phyloP scores from a whole-genome alignment of 768 basidiomycete genomes.

The Astraeus odoratus region DNA sequence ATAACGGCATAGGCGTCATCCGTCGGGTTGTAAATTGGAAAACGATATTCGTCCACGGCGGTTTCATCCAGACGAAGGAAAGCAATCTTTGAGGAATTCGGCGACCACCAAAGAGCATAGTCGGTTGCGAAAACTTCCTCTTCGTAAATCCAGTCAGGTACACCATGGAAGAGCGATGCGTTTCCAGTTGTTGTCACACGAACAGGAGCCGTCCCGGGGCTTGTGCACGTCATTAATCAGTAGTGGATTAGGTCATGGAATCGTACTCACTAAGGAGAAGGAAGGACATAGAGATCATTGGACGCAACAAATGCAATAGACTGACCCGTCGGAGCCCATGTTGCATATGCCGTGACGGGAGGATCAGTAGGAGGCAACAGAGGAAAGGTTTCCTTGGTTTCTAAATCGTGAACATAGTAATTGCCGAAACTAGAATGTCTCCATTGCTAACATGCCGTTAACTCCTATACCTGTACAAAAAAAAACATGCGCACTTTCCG shows the following conservation, averaged over 20 bases:
- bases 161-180: slow-evolving; percentile 83
- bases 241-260: not conserved
- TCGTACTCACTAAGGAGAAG: slow-evolving; percentile 51
- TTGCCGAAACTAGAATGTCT: slow-evolving; percentile 85
- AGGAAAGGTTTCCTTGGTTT: slow-evolving; percentile 59
- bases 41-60: slow-evolving; percentile 74
- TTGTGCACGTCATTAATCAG: slow-evolving; percentile 13
- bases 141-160: slow-evolving; percentile 97
- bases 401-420: slow-evolving; percentile 86
- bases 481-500: slow-evolving; percentile 47
- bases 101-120: slow-evolving; percentile 88
- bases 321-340: slow-evolving; percentile 80
- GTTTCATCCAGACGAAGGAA: slow-evolving; percentile 89
- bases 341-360: slow-evolving; percentile 69
- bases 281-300: slow-evolving; percentile 86
- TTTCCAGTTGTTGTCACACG: slow-evolving; percentile 80
- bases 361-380: slow-evolving; percentile 63
- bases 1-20: slow-evolving; percentile 59
- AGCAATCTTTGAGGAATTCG: slow-evolving; percentile 51
- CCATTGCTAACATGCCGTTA: slow-evolving; percentile 66
- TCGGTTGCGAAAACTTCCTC: slow-evolving; percentile 78
- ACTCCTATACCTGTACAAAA: not conserved
- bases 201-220: slow-evolving; percentile 42
- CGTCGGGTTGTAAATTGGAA: slow-evolving; percentile 89
- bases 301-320: slow-evolving; percentile 79